Conservation (phyloP, 2,329 filamentous ascomycete genomes). For the Magnaporthiopsis poae region DNA sequence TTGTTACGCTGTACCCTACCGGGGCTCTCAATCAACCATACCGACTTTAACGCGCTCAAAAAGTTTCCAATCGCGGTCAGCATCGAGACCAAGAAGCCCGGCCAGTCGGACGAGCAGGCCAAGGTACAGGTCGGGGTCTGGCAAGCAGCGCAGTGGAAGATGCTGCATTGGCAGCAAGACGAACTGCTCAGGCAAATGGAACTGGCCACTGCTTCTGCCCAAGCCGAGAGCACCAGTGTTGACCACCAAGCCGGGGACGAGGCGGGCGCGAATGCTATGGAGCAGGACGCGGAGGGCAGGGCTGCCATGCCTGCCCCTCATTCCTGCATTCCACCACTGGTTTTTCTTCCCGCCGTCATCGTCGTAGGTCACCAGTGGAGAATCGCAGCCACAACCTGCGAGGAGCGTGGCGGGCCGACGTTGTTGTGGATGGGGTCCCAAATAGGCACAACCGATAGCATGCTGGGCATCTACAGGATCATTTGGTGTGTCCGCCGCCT, state of each 20-base stretch:
- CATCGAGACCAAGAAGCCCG: slow-evolving; percentile 8
- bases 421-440: slow-evolving; percentile 1
- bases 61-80: slow-evolving; percentile 8
- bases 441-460: background rate
- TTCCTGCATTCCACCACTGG: background rate
- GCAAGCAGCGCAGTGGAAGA: slow-evolving; percentile 6
- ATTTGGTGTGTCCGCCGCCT: slow-evolving; percentile 4
- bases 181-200: background rate
- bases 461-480: slow-evolving; percentile 5
- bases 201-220: background rate
- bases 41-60: slow-evolving; percentile 2
- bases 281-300: too few species aligned
- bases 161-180: slow-evolving; percentile 6
- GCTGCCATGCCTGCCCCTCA: too few species aligned
- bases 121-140: slow-evolving; percentile 8
- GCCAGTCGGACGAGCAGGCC: background rate
- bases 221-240: background rate
- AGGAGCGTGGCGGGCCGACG: background rate
- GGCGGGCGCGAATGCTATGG: background rate
- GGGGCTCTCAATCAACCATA: slow-evolving; percentile 5
- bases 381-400: slow-evolving; percentile 2
- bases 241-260: background rate
- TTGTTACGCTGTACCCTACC: background rate
- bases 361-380: slow-evolving; percentile 2
- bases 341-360: slow-evolving; percentile 3